Conservation (phyloP, 2,329 filamentous ascomycete genomes). For the Nigrospora sphaerica region DNA sequence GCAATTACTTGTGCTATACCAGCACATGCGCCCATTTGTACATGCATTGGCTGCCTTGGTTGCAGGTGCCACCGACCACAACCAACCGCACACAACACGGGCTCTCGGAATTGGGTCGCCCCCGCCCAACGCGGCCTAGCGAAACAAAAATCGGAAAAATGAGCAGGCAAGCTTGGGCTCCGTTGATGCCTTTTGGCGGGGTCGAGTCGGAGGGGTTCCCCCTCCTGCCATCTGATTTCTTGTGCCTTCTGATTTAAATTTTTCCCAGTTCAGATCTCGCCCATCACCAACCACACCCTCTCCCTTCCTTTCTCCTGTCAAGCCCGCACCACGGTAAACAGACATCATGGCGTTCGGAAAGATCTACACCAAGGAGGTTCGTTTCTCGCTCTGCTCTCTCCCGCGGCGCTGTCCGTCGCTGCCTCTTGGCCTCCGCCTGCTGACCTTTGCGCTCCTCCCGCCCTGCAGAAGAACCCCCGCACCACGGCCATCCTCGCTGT, state of each 20-base stretch:
- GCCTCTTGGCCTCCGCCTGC: not conserved
- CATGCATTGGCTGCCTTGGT: no score
- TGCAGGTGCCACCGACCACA: no score
- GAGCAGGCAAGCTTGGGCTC: no score
- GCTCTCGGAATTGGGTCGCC: no score
- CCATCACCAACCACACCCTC: not conserved
- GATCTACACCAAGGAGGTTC: slow-evolving; percentile 82
- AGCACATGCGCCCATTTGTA: no score
- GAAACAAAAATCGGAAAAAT: no score
- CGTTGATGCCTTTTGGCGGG: no score
- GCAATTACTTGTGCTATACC: no score
- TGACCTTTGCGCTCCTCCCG: not conserved
- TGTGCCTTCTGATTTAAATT: not conserved
- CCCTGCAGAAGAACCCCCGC: slow-evolving; percentile 60
- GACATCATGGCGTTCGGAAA: slow-evolving; percentile 88
- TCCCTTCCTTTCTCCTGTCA: slow-evolving; percentile 4
- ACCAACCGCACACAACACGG: no score
- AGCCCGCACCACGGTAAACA: slow-evolving; percentile 14
- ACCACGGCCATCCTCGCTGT: slow-evolving; percentile 83
- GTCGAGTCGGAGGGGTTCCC: no score
- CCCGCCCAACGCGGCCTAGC: no score
- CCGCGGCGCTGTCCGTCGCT: slow-evolving; percentile 4
- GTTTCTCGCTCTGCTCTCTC: slow-evolving; percentile 9
- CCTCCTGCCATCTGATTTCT: no score
- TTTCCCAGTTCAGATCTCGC: not conserved